Evolutionary conservation across 1,284 basidiomycete species (phyloP), one percentile per base, ranked within the genome.

Genomic region (Chalciporus sp.): DNA sequence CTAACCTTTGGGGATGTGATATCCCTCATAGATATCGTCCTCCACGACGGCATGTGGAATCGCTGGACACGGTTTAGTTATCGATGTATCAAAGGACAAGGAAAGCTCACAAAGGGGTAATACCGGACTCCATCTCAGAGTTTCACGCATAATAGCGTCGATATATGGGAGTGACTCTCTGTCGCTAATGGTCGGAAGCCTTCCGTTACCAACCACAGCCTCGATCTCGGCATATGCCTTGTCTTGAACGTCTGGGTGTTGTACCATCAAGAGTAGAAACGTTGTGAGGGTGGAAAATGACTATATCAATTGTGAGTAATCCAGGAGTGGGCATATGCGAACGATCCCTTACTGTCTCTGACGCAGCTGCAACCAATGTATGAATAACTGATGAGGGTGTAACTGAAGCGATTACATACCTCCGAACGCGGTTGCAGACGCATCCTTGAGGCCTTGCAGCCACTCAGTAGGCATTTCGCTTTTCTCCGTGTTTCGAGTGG

Each of bases 191-290:
- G 56, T 61, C 7, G 74, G 74, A 1, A 73, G 53, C 10, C 65
- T 64, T 28, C 63, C 58, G 17, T 48, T 47, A 11, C 65, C 65
- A 4, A 71, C 53, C 1, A 74, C 58, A 8, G 50, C 28, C 7
- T 75, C 63, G 28, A 76, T 58, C 55, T 75, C 67, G 2, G 51
- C 52, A 40, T 70, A 67, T 9, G 62, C 62, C 55, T 65, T 66
- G n/a, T 58, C 54, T 49, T 72, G 69, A 7, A 68, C 59, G 8
- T 57, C 54, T 0, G 75, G 74, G 41, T 68, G 55, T 12, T 64
- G 50, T 20, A 66, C 55, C 64, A 76, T 73, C 16, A 64, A 65
- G 26, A 74, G 53, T 19, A 75, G 57, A 43, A 74, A 70, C 12
- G 67, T 62, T 45, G 26, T 28, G 5, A 52, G 39, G 5, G 19